Evolutionary conservation across 495 filamentous ascomycete species (phyloP), one percentile per base, ranked within the genome.

Genomic region (Aspergillus leporis): DNA sequence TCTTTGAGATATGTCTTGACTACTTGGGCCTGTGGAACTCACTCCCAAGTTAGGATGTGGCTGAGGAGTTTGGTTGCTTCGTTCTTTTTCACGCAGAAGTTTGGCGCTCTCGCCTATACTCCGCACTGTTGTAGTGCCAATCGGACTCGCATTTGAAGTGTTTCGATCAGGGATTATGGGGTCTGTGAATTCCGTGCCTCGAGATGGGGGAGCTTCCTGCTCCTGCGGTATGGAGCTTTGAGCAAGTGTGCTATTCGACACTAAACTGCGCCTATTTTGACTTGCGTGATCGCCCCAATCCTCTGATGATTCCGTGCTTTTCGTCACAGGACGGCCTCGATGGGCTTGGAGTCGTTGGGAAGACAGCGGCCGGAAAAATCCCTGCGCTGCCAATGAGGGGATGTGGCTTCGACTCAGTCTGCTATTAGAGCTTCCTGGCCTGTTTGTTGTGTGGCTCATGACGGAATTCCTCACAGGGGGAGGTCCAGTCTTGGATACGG

Each of bases 291-390:
- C 81, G 4, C 62, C 65, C 62, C 73, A 76, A 38, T 76, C 77
- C 21, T 78, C 75, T 34, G 71, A 76, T 10, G 74, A 69, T 9
- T 74, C 67, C 9, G 70, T 69, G 46, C 68, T 79, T 60, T 73
- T 76, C 55, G 68, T 80, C 61, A 68, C 60, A 16, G 83, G 83
- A 13, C 83, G 76, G 25, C 81, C 86, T 67, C 94, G 80, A 70
- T 98, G 95, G 52, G 92, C 93, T 72, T 98, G 94, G 50, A 97
- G 78, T 68, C 90, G 86, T 71, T 97, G 93, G 22, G 92, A 95
- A 74, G 92, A 97, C 94, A 98, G 96, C 18, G 94, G 94, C 9
- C 88, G 87, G 65, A 97, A 97, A 72, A 98, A 98, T 19, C 89
- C 93, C 62, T 93, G 88, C 14, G 92, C 91, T 8, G 92, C 86